Percentiles rank a stretch among this genome's conserved stretches.
phyloP scores from a whole-genome alignment of 257 asterid species.

The Gentiana dahurica region DNA sequence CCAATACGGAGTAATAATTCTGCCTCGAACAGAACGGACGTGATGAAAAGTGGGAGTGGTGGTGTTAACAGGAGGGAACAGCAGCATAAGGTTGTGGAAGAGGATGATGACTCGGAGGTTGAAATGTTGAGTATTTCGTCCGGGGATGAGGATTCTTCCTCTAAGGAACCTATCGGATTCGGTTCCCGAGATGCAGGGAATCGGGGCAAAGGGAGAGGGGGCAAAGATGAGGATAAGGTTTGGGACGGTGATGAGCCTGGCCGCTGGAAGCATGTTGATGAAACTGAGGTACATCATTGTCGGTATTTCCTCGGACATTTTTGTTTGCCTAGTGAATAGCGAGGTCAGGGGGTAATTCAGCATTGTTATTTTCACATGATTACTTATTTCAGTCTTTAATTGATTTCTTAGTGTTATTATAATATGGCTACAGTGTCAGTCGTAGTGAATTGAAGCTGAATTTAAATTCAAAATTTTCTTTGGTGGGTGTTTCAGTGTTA shows the following conservation, averaged over 20 bases:
- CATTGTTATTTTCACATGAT: too few relatives aligned
- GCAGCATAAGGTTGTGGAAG: slow-evolving; percentile 36
- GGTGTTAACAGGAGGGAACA: slow-evolving; percentile 24
- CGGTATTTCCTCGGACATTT: background rate
- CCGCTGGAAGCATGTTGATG: slow-evolving; percentile 90
- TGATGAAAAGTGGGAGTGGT: slow-evolving; percentile 14
- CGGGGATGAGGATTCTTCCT: slow-evolving; percentile 64
- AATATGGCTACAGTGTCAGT: too few relatives aligned
- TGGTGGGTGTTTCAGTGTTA: background rate
- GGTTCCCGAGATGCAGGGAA: slow-evolving; percentile 32
- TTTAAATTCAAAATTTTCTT: background rate
- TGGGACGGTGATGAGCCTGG: slow-evolving; percentile 92
- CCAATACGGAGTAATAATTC: slow-evolving; percentile 15
- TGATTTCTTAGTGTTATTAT: too few relatives aligned
- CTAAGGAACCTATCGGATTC: slow-evolving; percentile 43
- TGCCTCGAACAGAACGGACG: background rate
- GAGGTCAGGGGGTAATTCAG: too few relatives aligned
- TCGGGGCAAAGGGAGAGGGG: slow-evolving; percentile 17
- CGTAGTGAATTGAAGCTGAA: background rate
- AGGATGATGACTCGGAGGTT: slow-evolving; percentile 92
- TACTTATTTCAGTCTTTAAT: too few relatives aligned
- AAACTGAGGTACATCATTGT: slow-evolving; percentile 53
- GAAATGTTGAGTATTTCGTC: slow-evolving; percentile 97
- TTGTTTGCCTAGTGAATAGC: background rate
- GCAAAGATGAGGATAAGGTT: slow-evolving; percentile 52